These are phyloP conservation scores for Penstemon barbatus DNA, from an alignment of 257 asterid genomes.

Conservation along the genomic window DNA sequence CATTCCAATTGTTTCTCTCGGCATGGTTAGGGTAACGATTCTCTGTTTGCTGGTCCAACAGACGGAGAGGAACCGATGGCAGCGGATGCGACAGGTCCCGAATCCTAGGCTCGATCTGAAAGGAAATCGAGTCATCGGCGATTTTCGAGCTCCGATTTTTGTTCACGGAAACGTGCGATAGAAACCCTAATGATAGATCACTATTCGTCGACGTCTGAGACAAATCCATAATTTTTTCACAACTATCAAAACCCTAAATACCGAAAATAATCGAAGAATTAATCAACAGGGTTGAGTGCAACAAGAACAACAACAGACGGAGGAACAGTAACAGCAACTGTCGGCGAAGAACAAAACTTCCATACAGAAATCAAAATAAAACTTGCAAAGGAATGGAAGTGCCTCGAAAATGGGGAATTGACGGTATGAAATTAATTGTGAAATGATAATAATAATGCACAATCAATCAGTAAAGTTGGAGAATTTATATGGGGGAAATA, in stretches of 20 bases:
- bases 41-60: conserved; percentile 64
- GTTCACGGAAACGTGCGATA: conserved; percentile 50
- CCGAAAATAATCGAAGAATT: not conserved
- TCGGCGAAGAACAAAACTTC: conserved; percentile 30
- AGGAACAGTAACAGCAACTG: conserved; percentile 18
- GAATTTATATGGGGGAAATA: conserved; percentile 7
- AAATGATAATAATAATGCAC: not conserved
- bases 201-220: conserved; percentile 50
- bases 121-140: conserved; percentile 55
- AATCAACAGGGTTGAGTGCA: conserved; percentile 27
- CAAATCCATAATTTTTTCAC: conserved; percentile 52
- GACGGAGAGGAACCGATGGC: conserved; percentile 63
- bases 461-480: not conserved
- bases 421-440: not conserved
- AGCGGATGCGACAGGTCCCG: conserved; percentile 41
- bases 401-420: not conserved
- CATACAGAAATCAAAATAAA: conserved; percentile 17
- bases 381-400: no score
- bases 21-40: conserved; percentile 20
- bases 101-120: conserved; percentile 60
- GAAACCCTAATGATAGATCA: conserved; percentile 60
- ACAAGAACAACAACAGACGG: conserved; percentile 28
- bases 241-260: conserved; percentile 4
- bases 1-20: conserved; percentile 26
- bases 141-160: conserved; percentile 38